A percentile compares a stretch with the other conserved stretches of the same genome.
Evolutionary conservation across 805 yeast genomes (phyloP).

Genomic region (Metschnikowia bowlesiae): DNA sequence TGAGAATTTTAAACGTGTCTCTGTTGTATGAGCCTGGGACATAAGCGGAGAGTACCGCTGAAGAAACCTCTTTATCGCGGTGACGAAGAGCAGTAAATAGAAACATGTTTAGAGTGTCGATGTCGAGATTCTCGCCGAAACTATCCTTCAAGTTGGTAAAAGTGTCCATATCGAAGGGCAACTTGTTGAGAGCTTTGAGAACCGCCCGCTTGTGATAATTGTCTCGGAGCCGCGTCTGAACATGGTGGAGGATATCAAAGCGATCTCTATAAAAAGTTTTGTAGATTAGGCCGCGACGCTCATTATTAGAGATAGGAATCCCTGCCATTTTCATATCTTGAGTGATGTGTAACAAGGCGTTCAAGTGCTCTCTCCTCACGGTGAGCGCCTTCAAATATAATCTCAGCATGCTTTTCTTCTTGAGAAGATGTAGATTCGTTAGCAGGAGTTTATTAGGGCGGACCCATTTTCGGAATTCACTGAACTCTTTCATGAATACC

Average conservation of each 20-base stretch:
- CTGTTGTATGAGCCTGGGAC: constrained; percentile 5
- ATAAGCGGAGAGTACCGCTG: constrained; percentile 18
- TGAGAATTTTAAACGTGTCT: constrained; percentile 12
- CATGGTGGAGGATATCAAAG: constrained; percentile 16
- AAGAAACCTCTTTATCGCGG: constrained; percentile 17
- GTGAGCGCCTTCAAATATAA: constrained; percentile 18
- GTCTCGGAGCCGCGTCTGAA: constrained; percentile 5
- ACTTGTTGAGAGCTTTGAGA: background rate
- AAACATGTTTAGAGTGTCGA: constrained; percentile 24
- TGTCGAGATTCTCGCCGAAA: constrained; percentile 9
- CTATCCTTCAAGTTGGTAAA: constrained; percentile 18
- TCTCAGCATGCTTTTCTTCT: constrained; percentile 3
- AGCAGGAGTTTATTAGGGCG: constrained; percentile 22
- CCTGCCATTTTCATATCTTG: constrained; percentile 24
- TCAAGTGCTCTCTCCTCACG: constrained; percentile 19
- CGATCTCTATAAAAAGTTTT: constrained; percentile 31
- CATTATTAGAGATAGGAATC: constrained; percentile 27
- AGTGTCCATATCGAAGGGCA: constrained; percentile 19
- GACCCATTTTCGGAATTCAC: constrained; percentile 22
- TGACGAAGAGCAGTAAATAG: constrained; percentile 29
- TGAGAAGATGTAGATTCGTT: constrained; percentile 5
- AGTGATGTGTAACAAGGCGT: constrained; percentile 21
- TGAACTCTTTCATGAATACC: constrained; percentile 23
- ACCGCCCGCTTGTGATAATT: background rate
- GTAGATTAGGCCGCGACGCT: constrained; percentile 27